These are phyloP conservation scores for Galerina marginata DNA, from an alignment of 768 basidiomycete genomes.

Conservation along the genomic window DNA sequence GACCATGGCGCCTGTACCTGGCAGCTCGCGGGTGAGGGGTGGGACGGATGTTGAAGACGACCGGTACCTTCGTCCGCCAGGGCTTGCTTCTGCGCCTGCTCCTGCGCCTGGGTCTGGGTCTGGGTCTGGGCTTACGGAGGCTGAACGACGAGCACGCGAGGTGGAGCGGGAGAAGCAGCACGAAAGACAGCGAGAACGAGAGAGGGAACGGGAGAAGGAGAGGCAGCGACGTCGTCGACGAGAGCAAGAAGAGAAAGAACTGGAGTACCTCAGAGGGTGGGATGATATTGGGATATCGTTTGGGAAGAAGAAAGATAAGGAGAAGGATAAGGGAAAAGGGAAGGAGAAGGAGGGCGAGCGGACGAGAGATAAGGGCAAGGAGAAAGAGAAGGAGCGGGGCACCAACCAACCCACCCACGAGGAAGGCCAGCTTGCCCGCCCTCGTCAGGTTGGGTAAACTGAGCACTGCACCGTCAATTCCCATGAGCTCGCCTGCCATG, in stretches of 20 bases:
- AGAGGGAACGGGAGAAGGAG: constrained; percentile 9
- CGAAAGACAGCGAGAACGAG: neutral
- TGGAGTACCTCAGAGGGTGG: constrained; percentile 25
- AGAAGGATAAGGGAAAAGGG: constrained; percentile 10
- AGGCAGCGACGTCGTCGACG: neutral
- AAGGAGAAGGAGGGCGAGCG: constrained; percentile 10
- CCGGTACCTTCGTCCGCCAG: too few relatives aligned
- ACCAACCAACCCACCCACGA: neutral
- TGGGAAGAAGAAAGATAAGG: constrained; percentile 13
- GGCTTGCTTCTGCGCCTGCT: neutral
- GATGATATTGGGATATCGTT: constrained; percentile 23
- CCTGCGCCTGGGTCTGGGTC: too few relatives aligned
- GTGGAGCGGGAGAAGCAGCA: neutral
- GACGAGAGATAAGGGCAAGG: constrained; percentile 2
- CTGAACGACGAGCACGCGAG: neutral
- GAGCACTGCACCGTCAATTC: neutral
- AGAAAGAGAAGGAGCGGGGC: too few relatives aligned
- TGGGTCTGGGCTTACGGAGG: too few relatives aligned
- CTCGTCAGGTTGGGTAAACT: constrained; percentile 1
- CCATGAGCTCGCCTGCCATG: neutral
- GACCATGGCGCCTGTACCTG: too few relatives aligned
- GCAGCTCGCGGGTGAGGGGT: neutral
- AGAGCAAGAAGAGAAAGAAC: constrained; percentile 14
- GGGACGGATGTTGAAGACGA: neutral
- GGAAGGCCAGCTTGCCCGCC: constrained; percentile 15